phyloP scores from a whole-genome alignment of 2,329 filamentous ascomycete species.

The Aureobasidium leucospermi region DNA sequence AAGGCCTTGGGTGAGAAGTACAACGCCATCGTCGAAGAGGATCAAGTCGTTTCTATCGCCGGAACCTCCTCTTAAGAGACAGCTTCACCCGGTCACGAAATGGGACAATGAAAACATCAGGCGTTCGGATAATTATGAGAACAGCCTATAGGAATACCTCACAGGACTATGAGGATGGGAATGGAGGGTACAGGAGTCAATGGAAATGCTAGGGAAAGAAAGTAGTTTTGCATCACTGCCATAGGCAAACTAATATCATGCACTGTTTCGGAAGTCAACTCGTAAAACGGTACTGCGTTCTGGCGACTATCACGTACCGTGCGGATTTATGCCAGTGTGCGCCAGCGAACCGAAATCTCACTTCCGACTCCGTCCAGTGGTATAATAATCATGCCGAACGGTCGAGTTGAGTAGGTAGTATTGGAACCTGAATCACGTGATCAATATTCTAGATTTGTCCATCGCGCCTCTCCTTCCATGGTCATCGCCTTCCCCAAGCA shows the following conservation, averaged over 20 bases:
- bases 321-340: too few species aligned
- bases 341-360: too few species aligned
- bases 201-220: not conserved
- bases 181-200: not conserved
- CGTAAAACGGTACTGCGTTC: too few species aligned
- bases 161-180: not conserved
- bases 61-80: not conserved
- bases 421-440: not conserved
- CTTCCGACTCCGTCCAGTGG: too few species aligned
- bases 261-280: not conserved
- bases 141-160: not conserved
- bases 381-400: too few species aligned
- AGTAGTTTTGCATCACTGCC: not conserved
- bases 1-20: slow-evolving; percentile 51
- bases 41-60: slow-evolving; percentile 50
- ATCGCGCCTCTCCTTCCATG: not conserved
- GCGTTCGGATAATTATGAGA: not conserved
- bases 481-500: not conserved
- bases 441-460: not conserved
- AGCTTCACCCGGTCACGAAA: not conserved
- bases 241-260: not conserved
- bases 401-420: too few species aligned
- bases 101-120: not conserved
- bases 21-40: slow-evolving; percentile 65
- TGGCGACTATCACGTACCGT: too few species aligned